phyloP scores from a whole-genome alignment of 345 rosid species.

The Populus tremula region DNA sequence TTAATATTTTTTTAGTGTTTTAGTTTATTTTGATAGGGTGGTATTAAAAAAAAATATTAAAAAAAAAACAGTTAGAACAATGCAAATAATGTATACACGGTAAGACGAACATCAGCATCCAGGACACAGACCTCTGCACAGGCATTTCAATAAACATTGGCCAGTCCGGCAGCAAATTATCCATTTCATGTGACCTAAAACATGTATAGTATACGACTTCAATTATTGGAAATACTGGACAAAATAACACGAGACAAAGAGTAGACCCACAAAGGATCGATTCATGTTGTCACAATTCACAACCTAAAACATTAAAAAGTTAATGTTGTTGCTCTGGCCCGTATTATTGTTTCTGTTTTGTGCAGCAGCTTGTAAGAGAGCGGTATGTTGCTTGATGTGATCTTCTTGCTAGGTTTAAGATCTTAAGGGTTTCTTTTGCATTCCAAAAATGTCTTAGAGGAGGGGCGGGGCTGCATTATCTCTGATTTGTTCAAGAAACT shows the following conservation, averaged over 20 bases:
- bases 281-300: slow-evolving; percentile 1
- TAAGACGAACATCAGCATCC: background rate
- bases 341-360: background rate
- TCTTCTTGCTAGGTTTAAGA: background rate
- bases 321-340: too few species aligned
- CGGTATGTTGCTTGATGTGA: background rate
- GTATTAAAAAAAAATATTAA: too few species aligned
- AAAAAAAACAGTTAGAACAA: too few species aligned
- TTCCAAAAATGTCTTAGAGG: background rate
- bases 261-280: background rate
- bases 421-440: background rate
- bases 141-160: background rate
- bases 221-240: slow-evolving; percentile 1
- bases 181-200: slow-evolving; percentile 10
- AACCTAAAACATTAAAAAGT: background rate
- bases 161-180: background rate
- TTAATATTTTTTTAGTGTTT: too few species aligned
- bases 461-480: background rate
- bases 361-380: background rate
- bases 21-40: too few species aligned
- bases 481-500: slow-evolving; percentile 10
- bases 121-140: background rate
- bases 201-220: background rate
- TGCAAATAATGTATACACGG: too few species aligned
- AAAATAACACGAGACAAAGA: background rate